A percentile compares a stretch with the other conserved stretches of the same genome.
These are phyloP conservation scores for Vaucheria bursata DNA, from an alignment of 352 stramenopile genomes.

Conservation along the genomic window DNA sequence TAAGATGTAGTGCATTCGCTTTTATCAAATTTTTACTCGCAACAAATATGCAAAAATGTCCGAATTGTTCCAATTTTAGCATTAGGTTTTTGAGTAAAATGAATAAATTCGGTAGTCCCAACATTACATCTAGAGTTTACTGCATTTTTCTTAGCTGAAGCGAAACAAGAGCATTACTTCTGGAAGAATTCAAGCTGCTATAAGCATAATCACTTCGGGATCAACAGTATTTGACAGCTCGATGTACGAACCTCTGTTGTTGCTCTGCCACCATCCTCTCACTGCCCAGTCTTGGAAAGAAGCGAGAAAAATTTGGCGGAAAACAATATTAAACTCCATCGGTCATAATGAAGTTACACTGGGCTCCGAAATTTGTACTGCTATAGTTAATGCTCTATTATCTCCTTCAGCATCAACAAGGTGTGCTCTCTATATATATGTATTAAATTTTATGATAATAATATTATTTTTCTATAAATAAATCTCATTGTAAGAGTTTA, in stretches of 20 bases:
- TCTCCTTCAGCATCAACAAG: neutral
- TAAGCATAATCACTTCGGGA: neutral
- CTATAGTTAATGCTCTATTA: neutral
- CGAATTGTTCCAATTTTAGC: too few species aligned
- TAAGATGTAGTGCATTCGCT: neutral
- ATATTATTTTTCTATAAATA: neutral
- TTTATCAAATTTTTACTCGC: too few species aligned
- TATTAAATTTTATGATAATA: neutral
- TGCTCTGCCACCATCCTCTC: slow-evolving; percentile 46
- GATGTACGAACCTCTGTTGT: slow-evolving; percentile 14
- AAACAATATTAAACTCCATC: neutral
- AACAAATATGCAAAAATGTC: too few species aligned
- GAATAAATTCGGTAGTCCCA: too few species aligned
- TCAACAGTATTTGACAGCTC: neutral
- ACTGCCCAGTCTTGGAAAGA: slow-evolving; percentile 37
- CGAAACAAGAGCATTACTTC: neutral
- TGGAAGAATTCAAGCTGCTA: neutral
- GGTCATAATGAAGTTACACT: neutral
- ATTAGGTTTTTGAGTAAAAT: neutral
- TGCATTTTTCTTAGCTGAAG: neutral
- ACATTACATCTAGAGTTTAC: too few species aligned
- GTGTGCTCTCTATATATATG: neutral
- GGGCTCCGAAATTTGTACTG: neutral
- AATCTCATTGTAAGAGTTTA: neutral
- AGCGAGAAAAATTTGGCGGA: slow-evolving; percentile 24